phyloP scores from a whole-genome alignment of 768 basidiomycete genomes.

The Sistotremastrum niveocremeum region DNA sequence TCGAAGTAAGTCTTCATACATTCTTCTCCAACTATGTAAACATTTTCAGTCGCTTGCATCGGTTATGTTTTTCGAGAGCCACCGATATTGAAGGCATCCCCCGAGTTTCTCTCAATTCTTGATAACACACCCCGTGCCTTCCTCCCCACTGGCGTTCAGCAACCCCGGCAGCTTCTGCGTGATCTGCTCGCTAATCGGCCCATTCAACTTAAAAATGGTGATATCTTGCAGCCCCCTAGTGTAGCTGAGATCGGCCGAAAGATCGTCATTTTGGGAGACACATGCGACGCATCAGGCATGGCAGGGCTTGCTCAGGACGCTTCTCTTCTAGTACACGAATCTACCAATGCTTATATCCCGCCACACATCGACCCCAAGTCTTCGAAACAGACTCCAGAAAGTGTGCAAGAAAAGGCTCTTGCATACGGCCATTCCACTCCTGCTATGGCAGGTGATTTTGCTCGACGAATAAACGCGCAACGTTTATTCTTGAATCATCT shows the following conservation, averaged over 20 bases:
- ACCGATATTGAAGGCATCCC: conserved; percentile 10
- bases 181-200: conserved; percentile 10
- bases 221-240: conserved; percentile 14
- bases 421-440: conserved; percentile 69
- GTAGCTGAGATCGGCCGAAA: conserved; percentile 38
- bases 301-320: conserved; percentile 51
- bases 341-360: conserved; percentile 64
- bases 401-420: conserved; percentile 46
- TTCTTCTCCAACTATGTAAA: neutral
- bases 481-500: conserved; percentile 68
- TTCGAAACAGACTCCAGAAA: conserved; percentile 28
- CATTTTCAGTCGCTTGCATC: conserved; percentile 50
- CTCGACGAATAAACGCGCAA: conserved; percentile 43
- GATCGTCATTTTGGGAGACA: conserved; percentile 69
- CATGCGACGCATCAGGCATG: conserved; percentile 47
- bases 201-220: conserved; percentile 17
- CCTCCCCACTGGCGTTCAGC: conserved; percentile 14
- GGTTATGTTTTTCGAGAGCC: conserved; percentile 64
- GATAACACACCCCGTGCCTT: conserved; percentile 9
- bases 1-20: conserved; percentile 36
- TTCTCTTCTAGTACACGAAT: conserved; percentile 75
- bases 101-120: conserved; percentile 6
- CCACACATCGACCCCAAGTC: conserved; percentile 36
- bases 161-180: conserved; percentile 15
- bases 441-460: conserved; percentile 65